A percentile compares a stretch with the other conserved stretches of the same genome.
phyloP scores from a whole-genome alignment of 805 yeast genomes.

The Ogataea angusta region DNA sequence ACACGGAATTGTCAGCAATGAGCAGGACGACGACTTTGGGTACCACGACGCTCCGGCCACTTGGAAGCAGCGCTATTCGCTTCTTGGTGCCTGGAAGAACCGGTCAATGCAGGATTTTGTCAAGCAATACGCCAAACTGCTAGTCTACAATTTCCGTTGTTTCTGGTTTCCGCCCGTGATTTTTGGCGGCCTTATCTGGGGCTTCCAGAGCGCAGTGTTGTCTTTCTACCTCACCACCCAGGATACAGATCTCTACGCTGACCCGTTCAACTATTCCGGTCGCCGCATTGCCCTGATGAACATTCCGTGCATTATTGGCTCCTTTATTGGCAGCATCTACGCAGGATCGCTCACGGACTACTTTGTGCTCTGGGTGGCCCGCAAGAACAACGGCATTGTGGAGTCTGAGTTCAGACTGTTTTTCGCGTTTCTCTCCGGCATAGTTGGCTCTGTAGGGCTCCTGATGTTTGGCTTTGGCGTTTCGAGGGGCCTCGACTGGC shows the following conservation, averaged over 20 bases:
- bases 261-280: slow-evolving; percentile 63
- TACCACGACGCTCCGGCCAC: slow-evolving; percentile 21
- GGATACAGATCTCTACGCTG: slow-evolving; percentile 57
- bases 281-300: slow-evolving; percentile 74
- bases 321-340: slow-evolving; percentile 60
- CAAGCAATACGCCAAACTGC: slow-evolving; percentile 40
- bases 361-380: slow-evolving; percentile 64
- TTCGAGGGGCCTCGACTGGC: slow-evolving; percentile 47
- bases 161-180: slow-evolving; percentile 56
- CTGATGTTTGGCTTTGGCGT: slow-evolving; percentile 67
- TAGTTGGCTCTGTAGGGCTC: slow-evolving; percentile 58
- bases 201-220: slow-evolving; percentile 69
- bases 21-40: slow-evolving; percentile 24
- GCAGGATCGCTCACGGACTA: slow-evolving; percentile 64
- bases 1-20: slow-evolving; percentile 28
- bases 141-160: slow-evolving; percentile 29
- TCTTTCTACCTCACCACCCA: slow-evolving; percentile 72
- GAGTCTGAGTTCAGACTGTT: slow-evolving; percentile 65
- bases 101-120: slow-evolving; percentile 6
- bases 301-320: slow-evolving; percentile 66
- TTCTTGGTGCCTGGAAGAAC: slow-evolving; percentile 12
- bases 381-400: slow-evolving; percentile 53
- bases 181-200: slow-evolving; percentile 70
- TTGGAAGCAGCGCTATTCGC: slow-evolving; percentile 14
- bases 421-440: slow-evolving; percentile 53